Base-by-base conservation (phyloP, 2,329 filamentous ascomycete species). In the Fusarium falciforme region DNA sequence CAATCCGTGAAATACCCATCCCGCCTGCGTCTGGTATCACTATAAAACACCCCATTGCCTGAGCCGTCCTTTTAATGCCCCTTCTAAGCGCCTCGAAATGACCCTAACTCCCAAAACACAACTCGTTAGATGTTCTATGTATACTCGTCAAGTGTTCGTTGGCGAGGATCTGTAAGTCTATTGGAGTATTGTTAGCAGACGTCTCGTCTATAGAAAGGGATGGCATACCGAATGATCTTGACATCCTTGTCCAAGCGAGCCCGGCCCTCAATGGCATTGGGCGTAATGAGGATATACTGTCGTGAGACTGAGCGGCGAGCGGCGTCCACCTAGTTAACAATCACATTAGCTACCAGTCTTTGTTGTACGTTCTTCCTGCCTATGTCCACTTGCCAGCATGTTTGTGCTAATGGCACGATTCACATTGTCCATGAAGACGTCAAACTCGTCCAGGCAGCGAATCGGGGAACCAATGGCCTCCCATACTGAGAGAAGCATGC, bases 391-490 rank as follows among this genome's bases (percentile, higher is more conserved):
- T 85, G 94, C 93, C 82, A 99, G 93, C 93, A 99, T 94, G 72
- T 93, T 93, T 77, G 97, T 98, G 80, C 94, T 97, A 76, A 97
- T 93, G 65, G 93, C 94, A 70, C 96, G 91, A 83, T 99, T 99
- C 68, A 98, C 94, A 76, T 93, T 94, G 83, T 99, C 96, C 96
- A 99, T 99, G 87, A 98, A 99, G 35, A 99, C 96, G 81, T 99
- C 96, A 80, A 98, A 99, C 83, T 99, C 96, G 83, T 99, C 96
- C 63, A 99, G 87, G 79, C 96, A 99, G 64, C 96, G 91, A 70
- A 99, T 93, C 1, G 95, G 96, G 20, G 95, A 97, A 12, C 96
- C 96, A 93, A 99, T 99, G 33, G 96, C 96, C 80, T 99, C 96
- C 96, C 96, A 99, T 20, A 99, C 92, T 3, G 95, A 91, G 35